Base-by-base conservation (phyloP, 2,329 filamentous ascomycete species). In the Diatrype stigma region DNA sequence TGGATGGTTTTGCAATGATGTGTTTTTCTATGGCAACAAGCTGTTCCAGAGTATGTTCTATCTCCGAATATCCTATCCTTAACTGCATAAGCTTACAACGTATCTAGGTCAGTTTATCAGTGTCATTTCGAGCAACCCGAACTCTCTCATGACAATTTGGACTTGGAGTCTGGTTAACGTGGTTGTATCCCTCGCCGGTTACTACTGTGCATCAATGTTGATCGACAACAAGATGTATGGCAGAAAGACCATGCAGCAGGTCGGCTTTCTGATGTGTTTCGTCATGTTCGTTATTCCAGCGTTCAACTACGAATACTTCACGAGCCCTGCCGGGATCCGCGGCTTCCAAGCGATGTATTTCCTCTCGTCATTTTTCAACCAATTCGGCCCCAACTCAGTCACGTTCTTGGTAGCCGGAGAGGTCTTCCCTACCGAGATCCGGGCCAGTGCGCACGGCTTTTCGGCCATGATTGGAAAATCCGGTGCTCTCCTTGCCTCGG, bases 1-100 rank as follows among this genome's bases (percentile, higher is more conserved):
- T 51, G 82, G 85, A 34, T 97, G 93, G 93, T 97, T 93, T 72
- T 89, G 86, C 75, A 97, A 97, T 71, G 93, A 97, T 66, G 87
- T 97, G 59, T 96, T 97, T 80, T 97, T 97, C 78, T 97, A 97
- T 76, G 93, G 93, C 62, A 96, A 96, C 86, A 96, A 96, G 80
- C 86, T 96, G 49, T 96, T 96, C 81, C 92, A 96, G 74, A 82
- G 62, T 63, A 56, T 53, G 61, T 26, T 37, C n/a, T 10, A 16
- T 6, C n/a, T 19, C 7, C 3, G 16, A 10, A 14, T 16, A 10
- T n/a, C 12, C 7, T 6, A 19, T 5, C 8, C 6, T 3, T 32
- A 30, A 28, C 12, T 45, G 19, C 45, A 42, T 45, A 40, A 17
- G 49, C 52, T 59, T 47, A 54, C 51, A 42, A 32, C 12, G 12